phyloP scores from a whole-genome alignment of 768 basidiomycete genomes.

The Piloderma croceum region DNA sequence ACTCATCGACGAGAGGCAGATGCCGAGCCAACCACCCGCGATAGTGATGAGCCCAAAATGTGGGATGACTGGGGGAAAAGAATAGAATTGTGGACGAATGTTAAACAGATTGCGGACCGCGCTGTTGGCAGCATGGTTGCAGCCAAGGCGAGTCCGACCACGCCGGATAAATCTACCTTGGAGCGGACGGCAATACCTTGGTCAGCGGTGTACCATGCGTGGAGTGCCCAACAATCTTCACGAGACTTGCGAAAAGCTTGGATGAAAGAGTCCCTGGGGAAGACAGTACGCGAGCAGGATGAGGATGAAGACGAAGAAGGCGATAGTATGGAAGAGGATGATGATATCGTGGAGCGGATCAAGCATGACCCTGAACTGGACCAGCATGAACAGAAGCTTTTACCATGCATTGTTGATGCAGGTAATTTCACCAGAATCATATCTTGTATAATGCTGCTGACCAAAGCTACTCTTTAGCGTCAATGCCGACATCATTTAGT shows the following conservation, averaged over 20 bases:
- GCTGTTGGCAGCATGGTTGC: slow-evolving; percentile 63
- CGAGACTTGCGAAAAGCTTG: slow-evolving; percentile 52
- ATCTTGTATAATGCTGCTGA: slow-evolving; percentile 5
- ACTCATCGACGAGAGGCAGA: slow-evolving; percentile 14
- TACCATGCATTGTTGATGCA: slow-evolving; percentile 84
- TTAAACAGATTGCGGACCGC: slow-evolving; percentile 69
- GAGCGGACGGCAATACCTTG: slow-evolving; percentile 62
- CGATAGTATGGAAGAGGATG: slow-evolving; percentile 25
- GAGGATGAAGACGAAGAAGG: slow-evolving; percentile 32
- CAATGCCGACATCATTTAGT: slow-evolving; percentile 77
- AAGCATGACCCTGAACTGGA: slow-evolving; percentile 74
- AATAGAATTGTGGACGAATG: slow-evolving; percentile 64
- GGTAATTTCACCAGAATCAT: slow-evolving; percentile 35
- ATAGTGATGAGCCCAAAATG: slow-evolving; percentile 29
- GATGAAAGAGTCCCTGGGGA: slow-evolving; percentile 46
- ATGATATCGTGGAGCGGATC: slow-evolving; percentile 73
- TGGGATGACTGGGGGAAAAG: slow-evolving; percentile 65
- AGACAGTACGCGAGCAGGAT: slow-evolving; percentile 30
- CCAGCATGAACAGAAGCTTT: slow-evolving; percentile 70
- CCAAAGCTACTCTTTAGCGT: slow-evolving; percentile 33
- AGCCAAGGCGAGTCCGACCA: slow-evolving; percentile 13
- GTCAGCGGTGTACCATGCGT: slow-evolving; percentile 60
- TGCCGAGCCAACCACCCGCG: background rate
- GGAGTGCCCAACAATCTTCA: slow-evolving; percentile 50
- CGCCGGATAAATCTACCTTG: slow-evolving; percentile 36